phyloP scores from a whole-genome alignment of 768 basidiomycete species.

The Termitomyces sp. region DNA sequence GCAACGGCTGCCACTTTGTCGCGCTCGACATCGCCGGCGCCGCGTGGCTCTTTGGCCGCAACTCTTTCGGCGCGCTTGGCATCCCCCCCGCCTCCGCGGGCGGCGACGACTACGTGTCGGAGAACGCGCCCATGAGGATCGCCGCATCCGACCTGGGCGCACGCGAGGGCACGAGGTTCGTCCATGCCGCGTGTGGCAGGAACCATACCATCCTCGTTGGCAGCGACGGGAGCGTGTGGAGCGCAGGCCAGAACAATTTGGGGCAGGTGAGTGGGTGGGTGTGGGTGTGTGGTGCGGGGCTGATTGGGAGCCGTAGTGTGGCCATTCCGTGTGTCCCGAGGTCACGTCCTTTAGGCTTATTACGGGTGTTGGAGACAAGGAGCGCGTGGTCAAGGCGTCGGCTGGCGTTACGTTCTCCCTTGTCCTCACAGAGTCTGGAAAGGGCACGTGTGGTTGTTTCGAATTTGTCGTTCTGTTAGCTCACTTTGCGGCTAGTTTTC shows the following conservation, averaged over 20 bases:
- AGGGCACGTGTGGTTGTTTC: conserved; percentile 40
- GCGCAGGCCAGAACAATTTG: conserved; percentile 72
- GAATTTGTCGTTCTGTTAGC: neutral
- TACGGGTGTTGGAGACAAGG: conserved; percentile 56
- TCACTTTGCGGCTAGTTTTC: conserved; percentile 52
- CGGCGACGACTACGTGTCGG: conserved; percentile 60
- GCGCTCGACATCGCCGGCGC: conserved; percentile 69
- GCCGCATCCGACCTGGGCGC: conserved; percentile 62
- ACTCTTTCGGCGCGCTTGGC: conserved; percentile 57
- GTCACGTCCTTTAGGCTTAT: conserved; percentile 63
- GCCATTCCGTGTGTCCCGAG: conserved; percentile 62
- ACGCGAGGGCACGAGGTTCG: conserved; percentile 52
- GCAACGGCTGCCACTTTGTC: conserved; percentile 73
- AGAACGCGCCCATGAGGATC: conserved; percentile 67
- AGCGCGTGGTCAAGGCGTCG: conserved; percentile 66
- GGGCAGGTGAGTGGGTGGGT: conserved; percentile 62
- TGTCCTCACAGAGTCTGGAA: conserved; percentile 79
- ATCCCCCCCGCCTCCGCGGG: conserved; percentile 43
- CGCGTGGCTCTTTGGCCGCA: conserved; percentile 91
- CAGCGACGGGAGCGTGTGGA: conserved; percentile 80
- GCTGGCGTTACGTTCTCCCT: conserved; percentile 85
- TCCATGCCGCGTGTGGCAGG: conserved; percentile 80
- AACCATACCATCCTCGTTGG: conserved; percentile 82
- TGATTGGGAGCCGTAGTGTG: conserved; percentile 48
- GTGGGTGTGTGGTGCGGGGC: neutral